A percentile compares a stretch with the other conserved stretches of the same genome.
phyloP scores from a whole-genome alignment of 345 rosid species.

The Iberis pinnata region DNA sequence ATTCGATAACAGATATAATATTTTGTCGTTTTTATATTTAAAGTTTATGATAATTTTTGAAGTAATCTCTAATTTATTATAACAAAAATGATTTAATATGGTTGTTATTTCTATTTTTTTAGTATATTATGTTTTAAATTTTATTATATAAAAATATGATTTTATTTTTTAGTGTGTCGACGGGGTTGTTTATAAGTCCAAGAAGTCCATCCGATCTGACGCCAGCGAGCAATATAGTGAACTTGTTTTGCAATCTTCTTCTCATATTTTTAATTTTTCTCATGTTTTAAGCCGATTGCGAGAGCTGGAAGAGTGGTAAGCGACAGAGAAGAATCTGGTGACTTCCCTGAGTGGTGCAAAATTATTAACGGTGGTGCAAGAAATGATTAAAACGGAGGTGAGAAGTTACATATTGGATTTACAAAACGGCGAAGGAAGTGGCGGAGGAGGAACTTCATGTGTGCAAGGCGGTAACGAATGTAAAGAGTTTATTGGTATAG shows the following conservation, averaged over 20 bases:
- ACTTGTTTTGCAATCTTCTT: slow-evolving; percentile 20
- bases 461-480: slow-evolving; percentile 45
- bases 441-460: no score
- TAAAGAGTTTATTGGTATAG: slow-evolving; percentile 50
- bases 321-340: slow-evolving; percentile 37
- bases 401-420: slow-evolving; percentile 60
- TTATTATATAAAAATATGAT: no score
- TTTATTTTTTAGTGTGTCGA: no score
- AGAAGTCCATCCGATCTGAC: slow-evolving; percentile 73
- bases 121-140: no score
- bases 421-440: slow-evolving; percentile 33
- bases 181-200: slow-evolving; percentile 52
- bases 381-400: slow-evolving; percentile 82
- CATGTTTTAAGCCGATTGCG: slow-evolving; percentile 43
- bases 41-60: no score
- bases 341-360: slow-evolving; percentile 53
- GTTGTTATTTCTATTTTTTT: no score
- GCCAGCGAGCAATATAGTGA: slow-evolving; percentile 54
- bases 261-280: slow-evolving; percentile 8
- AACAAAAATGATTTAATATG: no score
- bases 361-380: slow-evolving; percentile 72
- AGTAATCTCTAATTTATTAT: no score
- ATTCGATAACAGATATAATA: no score
- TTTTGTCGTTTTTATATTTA: no score
- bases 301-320: slow-evolving; percentile 39